phyloP scores from a whole-genome alignment of 371 early-diverging fungal genomes.

The Thermomucor indicae-seudaticae region DNA sequence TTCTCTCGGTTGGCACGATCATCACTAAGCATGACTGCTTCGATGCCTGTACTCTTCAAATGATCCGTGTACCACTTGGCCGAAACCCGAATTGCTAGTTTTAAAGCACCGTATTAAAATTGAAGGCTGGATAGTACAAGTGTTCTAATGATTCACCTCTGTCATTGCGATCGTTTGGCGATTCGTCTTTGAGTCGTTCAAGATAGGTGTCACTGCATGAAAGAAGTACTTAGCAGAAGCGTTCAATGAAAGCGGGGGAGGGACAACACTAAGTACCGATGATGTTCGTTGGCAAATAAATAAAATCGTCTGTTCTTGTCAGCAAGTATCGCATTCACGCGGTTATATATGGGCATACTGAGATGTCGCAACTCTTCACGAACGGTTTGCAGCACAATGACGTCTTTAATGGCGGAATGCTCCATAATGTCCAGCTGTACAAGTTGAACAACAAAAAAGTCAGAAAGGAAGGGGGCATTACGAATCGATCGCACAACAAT shows the following conservation, averaged over 20 bases:
- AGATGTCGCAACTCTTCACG: conserved; percentile 86
- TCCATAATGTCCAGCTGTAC: conserved; percentile 89
- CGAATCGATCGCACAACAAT: not conserved
- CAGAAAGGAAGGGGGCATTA: not conserved
- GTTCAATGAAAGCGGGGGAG: no score
- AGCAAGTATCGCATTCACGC: conserved; percentile 70
- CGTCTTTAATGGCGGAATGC: conserved; percentile 78
- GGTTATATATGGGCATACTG: conserved; percentile 72
- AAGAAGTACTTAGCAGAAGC: no score
- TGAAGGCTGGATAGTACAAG: not conserved
- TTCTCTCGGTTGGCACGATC: conserved; percentile 81
- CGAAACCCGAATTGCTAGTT: conserved; percentile 79
- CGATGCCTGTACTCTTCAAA: conserved; percentile 39
- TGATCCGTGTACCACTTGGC: conserved; percentile 83
- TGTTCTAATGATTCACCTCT: conserved; percentile 60
- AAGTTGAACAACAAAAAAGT: not conserved
- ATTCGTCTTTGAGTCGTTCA: conserved; percentile 76
- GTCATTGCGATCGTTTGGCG: conserved; percentile 93
- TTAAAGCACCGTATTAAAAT: not conserved
- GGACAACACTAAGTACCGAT: no score
- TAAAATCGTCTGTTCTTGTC: conserved; percentile 73
- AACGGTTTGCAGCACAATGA: conserved; percentile 93
- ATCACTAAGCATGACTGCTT: conserved; percentile 80
- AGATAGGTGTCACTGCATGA: conserved; percentile 85
- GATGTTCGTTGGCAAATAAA: conserved; percentile 94